Evolutionary conservation across 768 basidiomycete species (phyloP), one percentile per base, ranked within the genome.

Genomic region (Amanita rimosa): DNA sequence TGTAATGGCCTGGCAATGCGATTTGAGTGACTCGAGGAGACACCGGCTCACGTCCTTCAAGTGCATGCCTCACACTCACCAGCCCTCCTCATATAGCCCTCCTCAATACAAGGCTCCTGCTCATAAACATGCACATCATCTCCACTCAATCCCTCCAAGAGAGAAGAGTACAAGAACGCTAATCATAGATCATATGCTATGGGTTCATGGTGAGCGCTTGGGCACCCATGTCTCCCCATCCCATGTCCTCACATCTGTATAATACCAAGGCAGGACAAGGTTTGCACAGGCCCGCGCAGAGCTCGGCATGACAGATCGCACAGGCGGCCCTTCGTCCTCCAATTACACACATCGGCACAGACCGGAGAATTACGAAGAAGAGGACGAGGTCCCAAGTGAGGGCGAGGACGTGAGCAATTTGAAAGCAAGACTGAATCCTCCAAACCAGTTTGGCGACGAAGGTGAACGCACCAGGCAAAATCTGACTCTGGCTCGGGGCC

Each of bases 101-200:
- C 35, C 39, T 8, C 53, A 59, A 7, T 49, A 42, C 40, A 49
- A 49, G 34, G 26, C 48, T 26, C 48, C 48, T 6, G 88, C 89
- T 1, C 89, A 91, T 64, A 87, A 83, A 55, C 86, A 90, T 70
- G 88, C 88, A 0, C 89, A 91, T 61, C 86, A 91, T 60, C 65
- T 91, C 1, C 88, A 92, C 60, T 80, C 85, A 2, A 90, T 92
- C 27, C 88, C 88, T 2, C 89, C 86, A 2, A 68, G 85, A 34
- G 88, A 92, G 64, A 92, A 91, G 69, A 85, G 84, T n/a, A 90
- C 88, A 6, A 71, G 87, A 27, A 91, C 87, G 8, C 71, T 91
- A 49, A 92, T 91, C 56, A 79, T 92, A 49, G 89, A 92, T 63
- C 85, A 91, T 63, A 79, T 89, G 73, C 68, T 90, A 43, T 91